phyloP scores from a whole-genome alignment of 371 early-diverging fungal genomes.

The Polyrhizophydium stewartii region DNA sequence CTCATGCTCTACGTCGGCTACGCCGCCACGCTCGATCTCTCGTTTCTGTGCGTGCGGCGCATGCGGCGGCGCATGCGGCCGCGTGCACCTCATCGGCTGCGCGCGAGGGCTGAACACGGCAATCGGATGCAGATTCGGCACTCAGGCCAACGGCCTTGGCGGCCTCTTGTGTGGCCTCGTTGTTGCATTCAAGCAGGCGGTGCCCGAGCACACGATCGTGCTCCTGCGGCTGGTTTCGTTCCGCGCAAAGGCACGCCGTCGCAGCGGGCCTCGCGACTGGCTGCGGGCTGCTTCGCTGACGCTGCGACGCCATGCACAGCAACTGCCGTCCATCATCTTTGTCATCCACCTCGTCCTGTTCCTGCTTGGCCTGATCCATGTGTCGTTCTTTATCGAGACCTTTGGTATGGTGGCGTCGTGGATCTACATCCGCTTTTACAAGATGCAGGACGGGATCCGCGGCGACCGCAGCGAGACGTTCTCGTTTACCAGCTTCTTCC shows the following conservation, averaged over 20 bases:
- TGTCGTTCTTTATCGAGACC: slow-evolving; percentile 47
- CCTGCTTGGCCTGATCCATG: slow-evolving; percentile 35
- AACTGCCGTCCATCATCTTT: slow-evolving; percentile 49
- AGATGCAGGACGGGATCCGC: slow-evolving; percentile 67
- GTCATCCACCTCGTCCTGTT: slow-evolving; percentile 35
- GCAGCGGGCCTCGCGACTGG: no score
- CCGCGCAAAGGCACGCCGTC: slow-evolving; percentile 61
- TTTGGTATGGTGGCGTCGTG: slow-evolving; percentile 68
- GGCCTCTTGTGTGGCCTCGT: slow-evolving; percentile 63
- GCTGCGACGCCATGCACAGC: slow-evolving; percentile 8
- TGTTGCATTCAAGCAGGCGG: slow-evolving; percentile 70
- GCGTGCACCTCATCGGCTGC: background rate
- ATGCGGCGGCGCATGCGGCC: background rate
- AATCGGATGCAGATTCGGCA: slow-evolving; percentile 14
- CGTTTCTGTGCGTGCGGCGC: slow-evolving; percentile 59
- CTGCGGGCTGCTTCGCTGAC: slow-evolving; percentile 22
- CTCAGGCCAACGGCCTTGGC: slow-evolving; percentile 61
- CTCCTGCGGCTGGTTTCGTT: slow-evolving; percentile 55
- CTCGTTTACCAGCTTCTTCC: slow-evolving; percentile 77
- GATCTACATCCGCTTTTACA: slow-evolving; percentile 78
- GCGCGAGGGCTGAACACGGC: background rate
- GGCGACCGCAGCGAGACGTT: slow-evolving; percentile 84
- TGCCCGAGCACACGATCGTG: slow-evolving; percentile 36
- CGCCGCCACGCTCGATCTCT: slow-evolving; percentile 51
- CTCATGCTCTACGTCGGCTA: slow-evolving; percentile 55